Percentiles rank a stretch among this genome's conserved stretches.
Conservation (phyloP, 116 monocot genomes). For the Cymodocea nodosa region DNA sequence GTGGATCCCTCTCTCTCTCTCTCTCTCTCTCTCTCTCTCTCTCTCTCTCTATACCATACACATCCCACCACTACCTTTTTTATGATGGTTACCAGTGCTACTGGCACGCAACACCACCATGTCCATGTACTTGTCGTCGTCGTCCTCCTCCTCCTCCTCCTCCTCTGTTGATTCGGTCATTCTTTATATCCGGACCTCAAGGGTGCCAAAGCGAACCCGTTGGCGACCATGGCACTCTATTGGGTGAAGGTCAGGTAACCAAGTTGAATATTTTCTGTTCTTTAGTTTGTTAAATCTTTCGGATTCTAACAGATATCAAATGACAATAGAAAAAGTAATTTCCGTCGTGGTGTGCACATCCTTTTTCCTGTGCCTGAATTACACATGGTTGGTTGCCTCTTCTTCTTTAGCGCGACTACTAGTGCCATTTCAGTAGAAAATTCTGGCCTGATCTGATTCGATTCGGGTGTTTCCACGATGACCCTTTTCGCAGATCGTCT, state of each 20-base stretch:
- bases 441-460: background rate
- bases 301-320: background rate
- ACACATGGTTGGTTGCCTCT: background rate
- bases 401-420: background rate
- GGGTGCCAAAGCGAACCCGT: background rate
- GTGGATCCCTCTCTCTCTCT: too few species aligned
- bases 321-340: background rate
- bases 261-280: background rate
- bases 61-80: too few species aligned
- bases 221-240: background rate
- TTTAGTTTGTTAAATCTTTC: background rate
- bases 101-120: too few species aligned
- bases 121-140: too few species aligned
- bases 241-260: background rate
- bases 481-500: background rate
- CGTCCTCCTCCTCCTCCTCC: too few species aligned
- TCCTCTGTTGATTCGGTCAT: too few species aligned
- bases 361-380: background rate
- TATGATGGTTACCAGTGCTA: too few species aligned
- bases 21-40: too few species aligned
- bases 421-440: background rate
- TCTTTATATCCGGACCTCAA: background rate
- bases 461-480: background rate
- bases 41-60: too few species aligned
- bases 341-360: background rate